phyloP scores from a whole-genome alignment of 805 yeast species.

The Pichia thaimueangensis region DNA sequence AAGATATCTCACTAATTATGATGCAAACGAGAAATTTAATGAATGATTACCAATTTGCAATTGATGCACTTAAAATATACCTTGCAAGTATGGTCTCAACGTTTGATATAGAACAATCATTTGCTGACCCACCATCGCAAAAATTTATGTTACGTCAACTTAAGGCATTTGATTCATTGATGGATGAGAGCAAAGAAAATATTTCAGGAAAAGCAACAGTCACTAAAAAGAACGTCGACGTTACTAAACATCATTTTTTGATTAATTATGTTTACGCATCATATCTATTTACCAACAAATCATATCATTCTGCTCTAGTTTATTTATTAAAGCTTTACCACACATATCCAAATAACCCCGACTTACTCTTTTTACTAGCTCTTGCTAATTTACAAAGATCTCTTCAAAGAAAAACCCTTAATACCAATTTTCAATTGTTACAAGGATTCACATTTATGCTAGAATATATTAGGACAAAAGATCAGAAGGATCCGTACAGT shows the following conservation, averaged over 20 bases:
- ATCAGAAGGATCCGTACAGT: constrained; percentile 38
- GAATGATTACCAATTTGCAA: constrained; percentile 69
- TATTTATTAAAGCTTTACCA: constrained; percentile 68
- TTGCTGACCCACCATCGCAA: constrained; percentile 78
- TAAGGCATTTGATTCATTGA: constrained; percentile 77
- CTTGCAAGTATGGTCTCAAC: constrained; percentile 41
- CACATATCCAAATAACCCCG: constrained; percentile 67
- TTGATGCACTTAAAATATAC: constrained; percentile 59
- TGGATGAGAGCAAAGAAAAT: constrained; percentile 27
- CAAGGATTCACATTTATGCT: constrained; percentile 78
- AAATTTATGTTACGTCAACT: constrained; percentile 85
- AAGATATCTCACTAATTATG: constrained; percentile 49
- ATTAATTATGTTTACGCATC: constrained; percentile 64
- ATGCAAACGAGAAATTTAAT: constrained; percentile 57
- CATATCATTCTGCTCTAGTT: constrained; percentile 75
- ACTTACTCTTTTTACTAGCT: constrained; percentile 68
- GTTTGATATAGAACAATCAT: constrained; percentile 22
- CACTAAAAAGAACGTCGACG: constrained; percentile 43
- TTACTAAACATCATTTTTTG: constrained; percentile 55
- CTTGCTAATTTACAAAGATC: constrained; percentile 83
- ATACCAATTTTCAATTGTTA: constrained; percentile 79
- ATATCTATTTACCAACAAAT: constrained; percentile 71
- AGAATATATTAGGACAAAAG: constrained; percentile 53
- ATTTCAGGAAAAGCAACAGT: constrained; percentile 75
- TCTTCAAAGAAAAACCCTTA: constrained; percentile 80